Evolutionary conservation across 495 filamentous ascomycete genomes (phyloP), one percentile per base, ranked within the genome.

Genomic region (Trichoderma reesei): DNA sequence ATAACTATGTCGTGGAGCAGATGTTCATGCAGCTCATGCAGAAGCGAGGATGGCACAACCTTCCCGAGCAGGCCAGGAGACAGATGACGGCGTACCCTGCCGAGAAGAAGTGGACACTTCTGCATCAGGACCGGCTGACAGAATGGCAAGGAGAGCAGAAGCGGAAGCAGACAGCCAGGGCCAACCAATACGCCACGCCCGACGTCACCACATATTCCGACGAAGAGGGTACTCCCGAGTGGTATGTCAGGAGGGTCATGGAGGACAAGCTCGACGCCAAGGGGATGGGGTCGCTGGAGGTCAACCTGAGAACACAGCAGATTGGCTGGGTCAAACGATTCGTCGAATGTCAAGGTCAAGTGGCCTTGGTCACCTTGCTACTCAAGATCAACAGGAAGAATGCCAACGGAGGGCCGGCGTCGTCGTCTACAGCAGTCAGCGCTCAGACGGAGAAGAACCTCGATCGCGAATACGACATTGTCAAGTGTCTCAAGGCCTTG

Each of bases 271-370:
- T 98, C 66, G 91, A 91, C 51, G 83, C 88, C 63, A 96, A 98
- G 77, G 90, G 96, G 61, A 77, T 98, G 18, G 88, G 88, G 59
- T 95, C 90, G 77, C 76, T 98, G 68, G 91, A 91, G 72, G 95
- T 98, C 74, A 96, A 91, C 76, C 72, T 98, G 69, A 82, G 94
- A 65, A 98, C 95, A 39, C 95, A 98, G 71, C 94, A 95, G 46
- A 98, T 98, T 68, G 90, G 88, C 76, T 99, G 94, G 94, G 95
- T 99, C 63, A 92, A 88, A 76, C 85, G 87, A 20, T 99, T 98
- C 75, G 90, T 98, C 65, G 94, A 98, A 76, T 93, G 95, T 48
- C 94, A 99, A 76, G 94, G 94, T 65, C 93, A 96, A 77, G 88
- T 99, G 34, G 94, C 94, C 46, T 80, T 99, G 69, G 97, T 94